Conservation (phyloP, 805 yeast genomes). For the Priceomyces fermenticarens region DNA sequence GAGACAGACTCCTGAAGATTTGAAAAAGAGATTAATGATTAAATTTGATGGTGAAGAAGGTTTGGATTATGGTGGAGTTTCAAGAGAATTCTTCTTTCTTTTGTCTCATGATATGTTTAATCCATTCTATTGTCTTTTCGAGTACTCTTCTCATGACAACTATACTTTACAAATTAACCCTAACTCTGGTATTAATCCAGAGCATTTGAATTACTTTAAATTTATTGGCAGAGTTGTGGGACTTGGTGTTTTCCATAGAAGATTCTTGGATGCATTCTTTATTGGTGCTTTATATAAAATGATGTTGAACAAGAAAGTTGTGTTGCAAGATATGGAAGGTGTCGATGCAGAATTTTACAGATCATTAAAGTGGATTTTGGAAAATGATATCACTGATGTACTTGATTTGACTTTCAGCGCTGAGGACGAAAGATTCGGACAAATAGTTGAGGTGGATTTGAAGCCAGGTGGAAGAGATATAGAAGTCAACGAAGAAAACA, state of each 20-base stretch:
- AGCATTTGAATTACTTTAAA: slow-evolving; percentile 95
- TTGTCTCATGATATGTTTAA: slow-evolving; percentile 98
- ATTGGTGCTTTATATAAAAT: slow-evolving; percentile 97
- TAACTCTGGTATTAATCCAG: slow-evolving; percentile 94
- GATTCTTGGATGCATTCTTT: slow-evolving; percentile 96
- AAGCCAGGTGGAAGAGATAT: slow-evolving; percentile 85
- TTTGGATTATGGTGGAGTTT: slow-evolving; percentile 98
- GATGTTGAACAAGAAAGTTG: slow-evolving; percentile 94
- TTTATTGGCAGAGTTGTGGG: slow-evolving; percentile 99
- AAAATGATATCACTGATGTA: slow-evolving; percentile 81
- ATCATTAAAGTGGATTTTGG: slow-evolving; percentile 92
- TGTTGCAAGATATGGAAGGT: slow-evolving; percentile 96
- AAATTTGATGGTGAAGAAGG: slow-evolving; percentile 99
- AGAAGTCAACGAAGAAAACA: slow-evolving; percentile 91
- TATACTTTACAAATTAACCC: slow-evolving; percentile 98
- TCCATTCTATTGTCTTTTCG: slow-evolving; percentile 95
- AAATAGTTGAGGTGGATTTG: slow-evolving; percentile 81
- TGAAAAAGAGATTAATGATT: slow-evolving; percentile 96
- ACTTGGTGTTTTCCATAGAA: slow-evolving; percentile 95
- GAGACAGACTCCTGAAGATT: slow-evolving; percentile 98
- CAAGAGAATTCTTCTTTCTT: slow-evolving; percentile 95
- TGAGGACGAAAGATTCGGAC: slow-evolving; percentile 94
- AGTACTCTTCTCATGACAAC: slow-evolving; percentile 96
- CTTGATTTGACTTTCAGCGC: slow-evolving; percentile 86
- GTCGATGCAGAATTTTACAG: slow-evolving; percentile 96